phyloP scores from a whole-genome alignment of 1,284 basidiomycete species.

The Bondarzewia mesenterica region DNA sequence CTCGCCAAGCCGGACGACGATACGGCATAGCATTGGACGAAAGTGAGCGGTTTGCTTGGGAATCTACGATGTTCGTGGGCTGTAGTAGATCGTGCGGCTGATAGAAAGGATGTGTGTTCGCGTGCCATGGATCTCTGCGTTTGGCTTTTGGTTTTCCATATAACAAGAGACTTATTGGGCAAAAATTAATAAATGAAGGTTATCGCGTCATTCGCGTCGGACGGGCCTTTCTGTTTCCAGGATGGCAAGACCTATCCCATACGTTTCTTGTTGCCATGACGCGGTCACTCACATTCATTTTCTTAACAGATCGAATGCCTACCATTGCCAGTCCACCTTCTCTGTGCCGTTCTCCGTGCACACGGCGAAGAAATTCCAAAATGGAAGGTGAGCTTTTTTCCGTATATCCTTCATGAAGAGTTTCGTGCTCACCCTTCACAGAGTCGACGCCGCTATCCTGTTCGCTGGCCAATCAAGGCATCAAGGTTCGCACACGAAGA shows the following conservation, averaged over 20 bases:
- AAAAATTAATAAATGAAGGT: no score
- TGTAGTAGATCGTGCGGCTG: not conserved
- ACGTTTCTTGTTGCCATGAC: not conserved
- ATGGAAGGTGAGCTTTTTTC: constrained; percentile 67
- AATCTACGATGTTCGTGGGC: constrained; percentile 1
- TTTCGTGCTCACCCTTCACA: constrained; percentile 21
- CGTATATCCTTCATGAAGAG: not conserved
- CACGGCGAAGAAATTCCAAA: constrained; percentile 91
- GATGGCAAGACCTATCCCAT: constrained; percentile 71
- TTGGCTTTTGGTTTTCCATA: no score
- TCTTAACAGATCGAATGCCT: constrained; percentile 58
- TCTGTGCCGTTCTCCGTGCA: constrained; percentile 86
- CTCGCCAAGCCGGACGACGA: constrained; percentile 84
- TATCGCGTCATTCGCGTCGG: no score
- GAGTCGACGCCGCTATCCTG: constrained; percentile 85
- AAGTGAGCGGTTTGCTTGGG: constrained; percentile 34
- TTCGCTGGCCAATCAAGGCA: constrained; percentile 84
- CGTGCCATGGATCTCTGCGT: no score
- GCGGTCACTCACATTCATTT: not conserved
- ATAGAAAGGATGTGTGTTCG: no score
- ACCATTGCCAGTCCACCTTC: constrained; percentile 84
- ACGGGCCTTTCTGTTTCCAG: constrained; percentile 24
- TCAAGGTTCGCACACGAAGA: constrained; percentile 88
- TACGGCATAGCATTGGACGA: constrained; percentile 87
- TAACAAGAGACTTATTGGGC: no score